Percentiles rank a stretch among this genome's conserved stretches.
These are phyloP conservation scores for Saccharomyces hybrid DNA, from an alignment of 1,139 yeast genomes.

Conservation along the genomic window DNA sequence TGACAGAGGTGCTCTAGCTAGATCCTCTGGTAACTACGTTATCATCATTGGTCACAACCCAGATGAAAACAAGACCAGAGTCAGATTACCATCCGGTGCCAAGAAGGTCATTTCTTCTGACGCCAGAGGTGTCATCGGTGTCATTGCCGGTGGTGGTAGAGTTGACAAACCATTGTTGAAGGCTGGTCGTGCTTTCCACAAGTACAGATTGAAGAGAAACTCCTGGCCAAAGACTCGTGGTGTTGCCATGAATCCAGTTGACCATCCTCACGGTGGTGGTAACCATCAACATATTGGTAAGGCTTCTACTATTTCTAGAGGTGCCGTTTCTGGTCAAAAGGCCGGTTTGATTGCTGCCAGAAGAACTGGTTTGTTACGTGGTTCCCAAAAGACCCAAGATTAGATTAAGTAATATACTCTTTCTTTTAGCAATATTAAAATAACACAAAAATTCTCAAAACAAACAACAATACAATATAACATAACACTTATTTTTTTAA, in stretches of 20 bases:
- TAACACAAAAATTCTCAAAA: slow-evolving; percentile 68
- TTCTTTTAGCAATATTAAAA: neutral
- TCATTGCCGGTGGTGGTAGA: slow-evolving; percentile 99
- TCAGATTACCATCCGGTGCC: slow-evolving; percentile 98
- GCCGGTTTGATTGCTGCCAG: slow-evolving; percentile 99
- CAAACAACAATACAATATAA: slow-evolving; percentile 49
- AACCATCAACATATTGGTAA: too few species aligned
- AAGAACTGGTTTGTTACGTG: slow-evolving; percentile 99
- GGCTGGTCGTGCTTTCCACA: slow-evolving; percentile 99
- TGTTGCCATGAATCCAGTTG: too few species aligned
- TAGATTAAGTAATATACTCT: neutral
- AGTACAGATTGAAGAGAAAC: slow-evolving; percentile 77
- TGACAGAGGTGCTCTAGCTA: slow-evolving; percentile 73
- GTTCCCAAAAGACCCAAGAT: slow-evolving; percentile 31
- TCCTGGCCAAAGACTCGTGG: too few species aligned
- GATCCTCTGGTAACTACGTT: slow-evolving; percentile 99
- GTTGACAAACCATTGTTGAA: slow-evolving; percentile 97
- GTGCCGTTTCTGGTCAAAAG: too few species aligned
- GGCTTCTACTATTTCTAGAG: too few species aligned
- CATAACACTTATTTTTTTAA: slow-evolving; percentile 11
- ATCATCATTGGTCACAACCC: slow-evolving; percentile 99
- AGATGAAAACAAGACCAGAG: slow-evolving; percentile 98
- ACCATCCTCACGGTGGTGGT: too few species aligned
- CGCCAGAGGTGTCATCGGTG: slow-evolving; percentile 99
- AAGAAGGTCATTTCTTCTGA: slow-evolving; percentile 91